Base-by-base conservation (phyloP, 352 stramenopile genomes). In the Thraustochytrium striatum region DNA sequence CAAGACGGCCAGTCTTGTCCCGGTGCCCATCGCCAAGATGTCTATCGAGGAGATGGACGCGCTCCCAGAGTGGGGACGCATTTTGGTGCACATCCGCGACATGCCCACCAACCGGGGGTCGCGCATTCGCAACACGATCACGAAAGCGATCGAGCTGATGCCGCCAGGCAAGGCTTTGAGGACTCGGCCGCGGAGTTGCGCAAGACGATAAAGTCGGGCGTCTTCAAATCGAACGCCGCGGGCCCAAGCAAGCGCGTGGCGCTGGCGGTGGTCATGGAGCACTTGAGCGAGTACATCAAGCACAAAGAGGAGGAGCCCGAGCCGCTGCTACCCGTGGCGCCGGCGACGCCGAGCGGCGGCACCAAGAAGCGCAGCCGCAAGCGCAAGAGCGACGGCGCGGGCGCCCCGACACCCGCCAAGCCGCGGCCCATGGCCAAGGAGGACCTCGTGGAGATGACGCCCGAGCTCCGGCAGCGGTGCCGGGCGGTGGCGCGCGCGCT, bases 211-310 rank as follows among this genome's bases (percentile, higher is more conserved):
- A 58, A 9, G 1, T 16, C 50, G 16, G 69, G 69, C 21, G 69
- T 79, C 25, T 79, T 79, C 69, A 79, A 79, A 36, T 79, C 69
- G 30, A 79, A 79, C 30, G 69, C 69, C 5, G 69, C 69, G 5
- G 69, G 69, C 33, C 69, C 69, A 28, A 72, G 69, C 69, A 79
- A 79, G 57, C 69, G 69, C 8, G 21, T 70, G 5, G 53, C 53
- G n/a, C 59, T 70, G 9, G 59, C 50, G 33, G 32, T 38, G 25
- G 35, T 70, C 9, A 9, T 70, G 21, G 2, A 19, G 21, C 33
- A 30, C 11, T 16, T 61, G 41, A 16, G 44, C 13, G 32, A 38
- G 19, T n/a, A n/a, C n/a, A n/a, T n/a, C n/a, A n/a, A n/a, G n/a
- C n/a, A n/a, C n/a, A n/a, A n/a, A n/a, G n/a, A n/a, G n/a, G n/a